Evolutionary conservation across 2,329 filamentous ascomycete species (phyloP).

Genomic region (Ophiostoma quercus): DNA sequence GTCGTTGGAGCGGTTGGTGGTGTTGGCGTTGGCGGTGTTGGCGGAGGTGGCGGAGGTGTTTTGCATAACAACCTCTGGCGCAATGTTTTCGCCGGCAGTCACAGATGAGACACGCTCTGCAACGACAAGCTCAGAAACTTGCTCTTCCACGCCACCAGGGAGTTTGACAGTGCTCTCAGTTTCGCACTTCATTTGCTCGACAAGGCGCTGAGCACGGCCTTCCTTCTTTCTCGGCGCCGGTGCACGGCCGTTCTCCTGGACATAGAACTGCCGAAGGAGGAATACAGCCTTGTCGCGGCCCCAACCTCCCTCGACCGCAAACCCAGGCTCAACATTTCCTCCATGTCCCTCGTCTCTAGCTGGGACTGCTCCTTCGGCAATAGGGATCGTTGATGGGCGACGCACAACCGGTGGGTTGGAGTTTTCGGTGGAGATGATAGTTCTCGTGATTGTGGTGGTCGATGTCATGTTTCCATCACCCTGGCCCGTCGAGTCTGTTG

Average conservation of each 20-base stretch:
- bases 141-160: conserved; percentile 19
- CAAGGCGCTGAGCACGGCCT: conserved; percentile 49
- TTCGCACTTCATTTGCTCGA: conserved; percentile 47
- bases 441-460: conserved; percentile 19
- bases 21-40: background rate
- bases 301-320: conserved; percentile 79
- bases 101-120: conserved; percentile 12
- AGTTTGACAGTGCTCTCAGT: conserved; percentile 28
- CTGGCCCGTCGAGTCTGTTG: conserved; percentile 16
- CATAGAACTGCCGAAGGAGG: conserved; percentile 86
- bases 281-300: conserved; percentile 90
- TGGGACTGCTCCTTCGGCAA: conserved; percentile 29
- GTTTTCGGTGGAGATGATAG: conserved; percentile 19
- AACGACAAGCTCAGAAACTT: conserved; percentile 16
- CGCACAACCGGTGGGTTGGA: conserved; percentile 24
- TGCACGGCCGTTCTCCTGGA: conserved; percentile 91
- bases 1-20: conserved; percentile 20
- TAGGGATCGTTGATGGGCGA: conserved; percentile 28
- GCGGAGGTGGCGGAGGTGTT: background rate
- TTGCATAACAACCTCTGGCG: conserved; percentile 8
- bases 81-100: background rate
- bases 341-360: conserved; percentile 46
- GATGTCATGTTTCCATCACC: background rate
- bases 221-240: conserved; percentile 52
- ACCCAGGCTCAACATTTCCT: conserved; percentile 69